A percentile compares a stretch with the other conserved stretches of the same genome.
These are phyloP conservation scores for Aspergillus ruber DNA, from an alignment of 2,329 filamentous ascomycete species.

Conservation along the genomic window DNA sequence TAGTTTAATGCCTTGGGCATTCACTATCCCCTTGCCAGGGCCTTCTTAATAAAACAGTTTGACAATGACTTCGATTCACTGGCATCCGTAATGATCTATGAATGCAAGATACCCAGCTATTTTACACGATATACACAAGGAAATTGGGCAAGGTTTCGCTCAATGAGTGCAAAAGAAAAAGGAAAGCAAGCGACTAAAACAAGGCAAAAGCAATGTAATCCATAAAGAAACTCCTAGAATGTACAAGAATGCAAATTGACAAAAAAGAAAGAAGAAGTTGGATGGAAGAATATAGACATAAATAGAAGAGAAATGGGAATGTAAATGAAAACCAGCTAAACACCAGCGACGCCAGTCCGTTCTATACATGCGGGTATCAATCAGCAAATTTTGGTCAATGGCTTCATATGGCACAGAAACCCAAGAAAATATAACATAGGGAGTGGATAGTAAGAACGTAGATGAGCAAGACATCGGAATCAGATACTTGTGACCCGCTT, in stretches of 20 bases:
- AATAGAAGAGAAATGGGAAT: conserved; percentile 2
- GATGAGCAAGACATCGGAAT: conserved; percentile 8
- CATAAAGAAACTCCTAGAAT: conserved; percentile 1
- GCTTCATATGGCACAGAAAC: conserved; percentile 1
- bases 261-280: not conserved
- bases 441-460: not conserved
- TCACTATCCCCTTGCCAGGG: not conserved
- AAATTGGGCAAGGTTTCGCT: not conserved
- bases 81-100: not conserved
- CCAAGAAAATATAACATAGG: not conserved
- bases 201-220: not conserved
- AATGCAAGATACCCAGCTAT: not conserved
- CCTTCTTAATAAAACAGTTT: not conserved
- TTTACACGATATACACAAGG: conserved; percentile 19
- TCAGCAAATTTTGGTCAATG: conserved; percentile 14
- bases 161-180: conserved; percentile 2
- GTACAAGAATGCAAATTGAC: not conserved
- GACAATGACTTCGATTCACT: not conserved
- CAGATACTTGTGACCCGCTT: conserved; percentile 41
- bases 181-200: conserved; percentile 1
- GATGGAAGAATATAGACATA: conserved; percentile 1
- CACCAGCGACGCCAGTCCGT: conserved; percentile 25
- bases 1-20: conserved; percentile 16
- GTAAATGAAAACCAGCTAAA: conserved; percentile 12
- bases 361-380: conserved; percentile 31